A percentile compares a stretch with the other conserved stretches of the same genome.
These are phyloP conservation scores for Stenocarpella maydis DNA, from an alignment of 2,329 filamentous ascomycete species.

Conservation along the genomic window DNA sequence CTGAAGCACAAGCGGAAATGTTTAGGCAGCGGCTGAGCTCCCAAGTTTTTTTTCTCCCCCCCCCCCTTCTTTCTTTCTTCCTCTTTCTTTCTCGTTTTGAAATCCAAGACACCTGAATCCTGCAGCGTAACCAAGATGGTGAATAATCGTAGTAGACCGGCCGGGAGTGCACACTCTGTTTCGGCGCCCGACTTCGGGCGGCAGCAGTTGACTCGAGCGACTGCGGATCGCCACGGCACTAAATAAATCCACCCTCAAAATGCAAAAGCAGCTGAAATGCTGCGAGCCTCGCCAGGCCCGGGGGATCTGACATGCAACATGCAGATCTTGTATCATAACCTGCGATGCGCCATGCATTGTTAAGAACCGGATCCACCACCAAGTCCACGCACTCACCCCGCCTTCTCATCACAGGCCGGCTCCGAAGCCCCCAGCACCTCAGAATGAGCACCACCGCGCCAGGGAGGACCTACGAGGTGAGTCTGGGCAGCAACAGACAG, in stretches of 20 bases:
- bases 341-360: slow-evolving; percentile 34
- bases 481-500: background rate
- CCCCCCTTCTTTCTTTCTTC: too few species aligned
- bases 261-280: too few species aligned
- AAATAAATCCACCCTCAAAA: slow-evolving; percentile 4
- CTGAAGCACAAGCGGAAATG: too few species aligned
- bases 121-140: too few species aligned
- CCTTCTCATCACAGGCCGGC: background rate
- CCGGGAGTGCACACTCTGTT: background rate
- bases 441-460: slow-evolving; percentile 30
- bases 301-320: background rate
- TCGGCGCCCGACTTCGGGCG: slow-evolving; percentile 32
- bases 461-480: slow-evolving; percentile 33
- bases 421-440: background rate
- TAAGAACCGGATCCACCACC: background rate
- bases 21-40: background rate
- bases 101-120: too few species aligned
- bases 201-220: slow-evolving; percentile 26
- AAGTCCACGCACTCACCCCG: background rate
- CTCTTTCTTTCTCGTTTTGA: too few species aligned
- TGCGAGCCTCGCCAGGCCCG: background rate
- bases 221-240: slow-evolving; percentile 22
- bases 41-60: accelerated
- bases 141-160: slow-evolving; percentile 2
- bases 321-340: background rate